Base-by-base conservation (phyloP, 805 yeast species). In the Nakazawaea anatomiae region DNA sequence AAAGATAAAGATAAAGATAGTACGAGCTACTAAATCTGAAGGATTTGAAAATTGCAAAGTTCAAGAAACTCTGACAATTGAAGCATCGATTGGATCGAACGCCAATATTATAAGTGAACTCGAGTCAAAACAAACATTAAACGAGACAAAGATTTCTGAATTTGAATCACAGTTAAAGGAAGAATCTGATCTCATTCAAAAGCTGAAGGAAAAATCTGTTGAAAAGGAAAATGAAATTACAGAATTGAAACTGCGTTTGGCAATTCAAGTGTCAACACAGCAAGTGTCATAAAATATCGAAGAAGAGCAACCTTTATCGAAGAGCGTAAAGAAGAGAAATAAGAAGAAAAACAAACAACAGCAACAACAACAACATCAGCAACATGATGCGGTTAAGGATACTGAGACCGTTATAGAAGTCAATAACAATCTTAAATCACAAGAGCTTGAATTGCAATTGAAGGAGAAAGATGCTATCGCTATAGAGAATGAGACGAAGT, bases 291-390 rank as follows among this genome's bases (percentile, higher is more conserved):
- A 58, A 53, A 39, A 55, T 50, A 30, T 57, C 52, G 39, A 59
- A 56, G 57, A 57, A 48, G 46, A 58, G 7, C 32, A 44, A 1
- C 45, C 52, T 4, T 47, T 44, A 18, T 48, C 59, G 12, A 51
- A 55, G 28, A 55, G 54, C 25, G 55, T 53, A 35, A 57, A 58
- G 54, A 56, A 54, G 50, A 56, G 53, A 42, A 53, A 55, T 45
- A 51, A 46, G 48, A 52, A 55, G 47, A 55, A 54, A 48, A 56
- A 53, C 45, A 48, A 51, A 12, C 25, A 25, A 39, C 39, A n/a
- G n/a, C n/a, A 30, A 30, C 30, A 10, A 34, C 42, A 42, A 2
- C 25, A 2, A 3, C 35, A 32, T 8, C 35, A 32, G 36, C 25
- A 39, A 14, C 30, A 47, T 6, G 60, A 52, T 14, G 50, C 54